Evolutionary conservation across 768 basidiomycete genomes (phyloP).

Genomic region (Leccinum olivaceopallidum): DNA sequence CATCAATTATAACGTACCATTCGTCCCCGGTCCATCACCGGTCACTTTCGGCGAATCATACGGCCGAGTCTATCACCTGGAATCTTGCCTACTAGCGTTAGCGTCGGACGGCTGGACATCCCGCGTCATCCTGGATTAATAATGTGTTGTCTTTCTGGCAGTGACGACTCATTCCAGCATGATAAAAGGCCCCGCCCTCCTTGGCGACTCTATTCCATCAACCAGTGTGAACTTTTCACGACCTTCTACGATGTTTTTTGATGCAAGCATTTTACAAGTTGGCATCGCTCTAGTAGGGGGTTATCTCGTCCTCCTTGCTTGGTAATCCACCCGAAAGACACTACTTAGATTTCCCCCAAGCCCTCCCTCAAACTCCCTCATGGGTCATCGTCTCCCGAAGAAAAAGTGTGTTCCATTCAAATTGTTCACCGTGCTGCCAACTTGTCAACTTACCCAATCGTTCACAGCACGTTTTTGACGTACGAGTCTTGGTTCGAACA

Average conservation of each 20-base stretch:
- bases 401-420: slow-evolving; percentile 8
- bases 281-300: not conserved
- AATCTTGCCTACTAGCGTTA: not conserved
- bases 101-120: not conserved
- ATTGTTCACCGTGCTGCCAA: not conserved
- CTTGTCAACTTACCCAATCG: not conserved
- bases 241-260: not conserved
- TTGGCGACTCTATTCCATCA: not conserved
- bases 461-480: slow-evolving; percentile 8
- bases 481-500: slow-evolving; percentile 55
- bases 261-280: not conserved
- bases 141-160: not conserved
- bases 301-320: slow-evolving; percentile 1
- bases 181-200: not conserved
- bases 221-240: not conserved
- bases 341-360: slow-evolving; percentile 8
- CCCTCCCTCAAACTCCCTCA: slow-evolving; percentile 3
- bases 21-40: not conserved
- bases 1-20: not conserved
- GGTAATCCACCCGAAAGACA: not conserved
- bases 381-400: slow-evolving; percentile 3
- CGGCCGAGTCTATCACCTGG: not conserved
- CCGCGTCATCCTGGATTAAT: not conserved
- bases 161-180: not conserved
- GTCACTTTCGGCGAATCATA: not conserved